Base-by-base conservation (phyloP, 2,329 filamentous ascomycete species). In the Ceratocystis smalleyi region DNA sequence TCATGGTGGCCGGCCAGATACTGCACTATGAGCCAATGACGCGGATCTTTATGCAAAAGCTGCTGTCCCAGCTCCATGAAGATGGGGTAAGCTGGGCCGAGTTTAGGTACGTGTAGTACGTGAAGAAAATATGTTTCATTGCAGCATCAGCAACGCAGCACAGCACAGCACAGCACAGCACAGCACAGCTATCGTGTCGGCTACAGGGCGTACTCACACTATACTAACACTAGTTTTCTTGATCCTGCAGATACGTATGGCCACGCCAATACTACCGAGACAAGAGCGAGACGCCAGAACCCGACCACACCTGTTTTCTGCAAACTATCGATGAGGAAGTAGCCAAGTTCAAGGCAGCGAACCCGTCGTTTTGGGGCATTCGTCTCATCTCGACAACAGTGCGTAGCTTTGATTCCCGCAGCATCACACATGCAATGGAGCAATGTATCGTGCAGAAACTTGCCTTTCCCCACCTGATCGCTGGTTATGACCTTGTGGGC, bases 21-120 rank as follows among this genome's bases (percentile, higher is more conserved):
- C 79, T 96, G 60, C 88, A 87, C 74, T 96, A 96, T 74, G 92
- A 96, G 74, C 91, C 91, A 15, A 89, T 97, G 68, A 92, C 89
- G 75, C 83, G 90, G 27, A 77, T 78, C 19, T 95, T 90, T 70
- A 76, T 96, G 67, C 83, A 81, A 32, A 81, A 83, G 24, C 79
- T 96, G 69, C 83, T 95, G 73, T 77, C 77, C 60, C 80, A 86
- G 59, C 78, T 96, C 24, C 78, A 85, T n/a, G 83, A 83, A 3
- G 92, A 99, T 72, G 90, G 91, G 3, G 83, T 96, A 35, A 84
- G 80, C 70, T 97, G 90, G 80, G 87, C 88, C 15, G 94, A 97
- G 72, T 76, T 96, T 67, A 81, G 81, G 75, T 78, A 71, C 67
- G 74, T 10, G 8, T 35, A 30, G 2, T 32, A 17, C 51, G n/a